phyloP scores from a whole-genome alignment of 2,329 filamentous ascomycete species.

The Ustilaginoidea virens region DNA sequence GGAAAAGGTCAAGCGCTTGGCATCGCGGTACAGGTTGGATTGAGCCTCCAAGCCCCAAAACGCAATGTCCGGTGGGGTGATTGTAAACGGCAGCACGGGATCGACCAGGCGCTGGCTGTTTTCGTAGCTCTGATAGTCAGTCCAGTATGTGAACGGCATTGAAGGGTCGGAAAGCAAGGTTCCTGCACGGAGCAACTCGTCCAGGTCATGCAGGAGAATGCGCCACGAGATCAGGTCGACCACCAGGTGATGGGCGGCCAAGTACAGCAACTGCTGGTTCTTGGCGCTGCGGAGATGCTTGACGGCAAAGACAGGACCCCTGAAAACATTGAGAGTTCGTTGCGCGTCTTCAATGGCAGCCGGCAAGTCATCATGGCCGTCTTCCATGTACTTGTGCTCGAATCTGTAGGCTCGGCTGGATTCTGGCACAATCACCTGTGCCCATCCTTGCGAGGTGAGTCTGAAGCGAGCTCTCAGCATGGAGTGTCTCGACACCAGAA shows the following conservation, averaged over 20 bases:
- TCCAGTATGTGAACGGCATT: conserved; percentile 34
- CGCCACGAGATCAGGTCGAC: conserved; percentile 36
- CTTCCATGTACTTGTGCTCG: conserved; percentile 23
- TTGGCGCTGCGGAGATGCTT: conserved; percentile 30
- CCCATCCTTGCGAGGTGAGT: conserved; percentile 24
- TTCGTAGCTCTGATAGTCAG: conserved; percentile 26
- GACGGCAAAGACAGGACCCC: conserved; percentile 33
- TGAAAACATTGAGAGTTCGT: conserved; percentile 28
- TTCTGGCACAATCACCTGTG: conserved; percentile 26
- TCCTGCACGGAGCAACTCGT: conserved; percentile 30
- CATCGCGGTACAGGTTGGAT: conserved; percentile 30
- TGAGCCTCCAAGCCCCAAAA: conserved; percentile 31
- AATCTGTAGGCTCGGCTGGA: conserved; percentile 28
- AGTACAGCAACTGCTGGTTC: conserved; percentile 29
- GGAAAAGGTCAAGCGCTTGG: conserved; percentile 24
- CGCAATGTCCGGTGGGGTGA: conserved; percentile 22
- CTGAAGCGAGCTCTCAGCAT: conserved; percentile 35
- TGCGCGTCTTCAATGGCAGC: conserved; percentile 25
- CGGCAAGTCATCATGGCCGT: conserved; percentile 26
- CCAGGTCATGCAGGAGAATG: conserved; percentile 32
- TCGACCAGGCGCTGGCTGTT: conserved; percentile 14
- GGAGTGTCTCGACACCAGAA: conserved; percentile 31
- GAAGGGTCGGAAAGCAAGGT: conserved; percentile 27
- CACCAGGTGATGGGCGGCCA: conserved; percentile 35
- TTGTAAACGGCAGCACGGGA: conserved; percentile 22